Evolutionary conservation across 2,329 filamentous ascomycete genomes (phyloP), one percentile per base, ranked within the genome.

Genomic region (Beauveria sp.): DNA sequence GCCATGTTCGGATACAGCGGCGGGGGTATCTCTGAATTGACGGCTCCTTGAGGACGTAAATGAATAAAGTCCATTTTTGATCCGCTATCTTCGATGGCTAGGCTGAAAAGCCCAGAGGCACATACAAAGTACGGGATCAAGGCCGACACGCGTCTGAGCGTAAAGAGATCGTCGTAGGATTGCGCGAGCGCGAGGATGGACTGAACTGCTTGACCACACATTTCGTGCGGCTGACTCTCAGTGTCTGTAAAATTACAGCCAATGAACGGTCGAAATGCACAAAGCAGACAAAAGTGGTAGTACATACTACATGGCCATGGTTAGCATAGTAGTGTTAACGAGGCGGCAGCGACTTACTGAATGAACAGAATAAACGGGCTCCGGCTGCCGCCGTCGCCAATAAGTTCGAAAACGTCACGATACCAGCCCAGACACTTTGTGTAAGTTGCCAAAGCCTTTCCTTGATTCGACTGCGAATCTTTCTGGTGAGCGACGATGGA

Each of bases 121-220:
- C 56, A 64, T 10, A 66, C 50, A 50, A 66, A 66, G 40, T 64
- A 64, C 2, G 63, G 63, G 10, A 65, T 22, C 9, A 63, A 37
- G 18, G 44, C 62, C 1, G 64, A 64, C 18, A 65, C 63, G 26
- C 64, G 67, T 2, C 60, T 53, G 1, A 67, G 55, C 1, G 61
- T 62, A 20, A 67, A 68, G 18, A 67, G 53, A 22, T 65, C 61
- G 16, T 61, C 64, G 50, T 68, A 63, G 14, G 63, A 66, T 28
- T 65, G 62, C 9, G 62, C 47, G 14, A 66, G 59, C 2, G 55
- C 24, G 8, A 57, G 55, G 20, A 57, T 57, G 26, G 55, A 41
- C 34, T 57, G 44, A 3, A 50, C 44, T 14, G 55, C 55, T 20
- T 57, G 55, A 1, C 20, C 18, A 8, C 55, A 57, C 20, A 50